A percentile compares a stretch with the other conserved stretches of the same genome.
These are phyloP conservation scores for Colletotrichum filicis DNA, from an alignment of 2,329 filamentous ascomycete genomes.

Conservation along the genomic window DNA sequence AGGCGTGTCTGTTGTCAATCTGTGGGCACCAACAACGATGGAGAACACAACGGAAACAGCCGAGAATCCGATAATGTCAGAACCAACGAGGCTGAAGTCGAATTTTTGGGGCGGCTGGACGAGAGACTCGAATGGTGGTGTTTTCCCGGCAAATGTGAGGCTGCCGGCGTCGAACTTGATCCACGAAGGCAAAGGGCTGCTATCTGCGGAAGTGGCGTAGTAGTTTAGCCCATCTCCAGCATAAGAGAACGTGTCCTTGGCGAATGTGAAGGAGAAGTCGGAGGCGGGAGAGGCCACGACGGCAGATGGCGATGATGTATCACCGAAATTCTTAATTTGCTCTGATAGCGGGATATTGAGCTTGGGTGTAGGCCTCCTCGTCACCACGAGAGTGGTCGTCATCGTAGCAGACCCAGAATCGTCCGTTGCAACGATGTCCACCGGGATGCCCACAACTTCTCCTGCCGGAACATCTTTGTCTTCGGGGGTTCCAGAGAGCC, in stretches of 20 bases:
- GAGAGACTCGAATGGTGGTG: conserved; percentile 72
- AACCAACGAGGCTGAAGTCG: conserved; percentile 78
- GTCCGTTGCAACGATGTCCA: conserved; percentile 79
- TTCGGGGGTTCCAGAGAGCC: conserved; percentile 77
- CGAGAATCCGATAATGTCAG: conserved; percentile 82
- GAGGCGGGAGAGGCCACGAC: conserved; percentile 66
- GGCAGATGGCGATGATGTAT: conserved; percentile 69
- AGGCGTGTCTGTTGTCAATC: conserved; percentile 71
- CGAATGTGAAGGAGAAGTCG: conserved; percentile 64
- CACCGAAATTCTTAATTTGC: conserved; percentile 68
- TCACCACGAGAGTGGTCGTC: conserved; percentile 78
- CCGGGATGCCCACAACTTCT: conserved; percentile 67
- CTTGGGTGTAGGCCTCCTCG: conserved; percentile 63
- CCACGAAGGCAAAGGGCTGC: conserved; percentile 89
- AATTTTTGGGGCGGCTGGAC: conserved; percentile 78
- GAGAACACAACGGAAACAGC: conserved; percentile 74
- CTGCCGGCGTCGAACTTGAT: conserved; percentile 74
- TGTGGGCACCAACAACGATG: conserved; percentile 77
- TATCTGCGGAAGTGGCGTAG: conserved; percentile 80
- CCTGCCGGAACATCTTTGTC: conserved; percentile 58
- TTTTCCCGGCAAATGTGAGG: conserved; percentile 77
- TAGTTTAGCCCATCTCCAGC: conserved; percentile 68
- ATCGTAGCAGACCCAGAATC: conserved; percentile 70
- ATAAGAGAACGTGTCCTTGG: conserved; percentile 71
- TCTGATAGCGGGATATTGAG: conserved; percentile 66